Evolutionary conservation across 495 filamentous ascomycete genomes (phyloP), one percentile per base, ranked within the genome.

Genomic region (Hypomontagnella monticulosa): DNA sequence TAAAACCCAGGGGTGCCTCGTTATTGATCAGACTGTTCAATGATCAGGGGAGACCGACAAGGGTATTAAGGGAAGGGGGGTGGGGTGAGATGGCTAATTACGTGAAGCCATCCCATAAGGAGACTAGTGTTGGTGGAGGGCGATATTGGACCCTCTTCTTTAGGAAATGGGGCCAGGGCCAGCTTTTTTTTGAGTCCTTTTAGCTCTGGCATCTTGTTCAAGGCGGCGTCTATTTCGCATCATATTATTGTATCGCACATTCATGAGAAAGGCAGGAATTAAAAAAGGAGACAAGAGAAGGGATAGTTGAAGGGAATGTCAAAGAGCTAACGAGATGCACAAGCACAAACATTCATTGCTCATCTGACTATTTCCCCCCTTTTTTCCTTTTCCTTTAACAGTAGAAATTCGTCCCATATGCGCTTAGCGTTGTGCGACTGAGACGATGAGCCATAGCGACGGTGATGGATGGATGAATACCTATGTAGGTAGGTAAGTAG

Each of bases 1-100:
- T 69, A 69, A 57, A 56, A 47, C 37, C 66, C 66, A 69, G 66
- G 66, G 60, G 66, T 60, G 66, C 47, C 59, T 69, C 59, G 59
- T 63, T 69, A 69, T 69, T 64, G 66, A 60, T 57, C 66, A 61
- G 55, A 60, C 58, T 43, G 51, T 63, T 61, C 55, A 55, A 46
- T 55, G 55, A 50, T 69, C 66, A 69, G 66, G 66, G 66, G 60
- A 57, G 52, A 44, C 32, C 34, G 42, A 49, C 40, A 57, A 56
- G 53, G 60, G 54, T 48, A 58, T 41, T 30, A 33, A 33, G 20
- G 37, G 37, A 41, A 49, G 48, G 54, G 57, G 38, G 34, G 51
- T 44, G 46, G 65, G 49, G 59, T 46, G 32, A 12, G 46, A 69
- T 63, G 66, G 66, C 66, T 69, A 69, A 69, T 69, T 69, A 69